Evolutionary conservation across 225 moss, liverwort and hornwort genomes (phyloP), one percentile per base, ranked within the genome.

Genomic region (Sphagnum contortum): DNA sequence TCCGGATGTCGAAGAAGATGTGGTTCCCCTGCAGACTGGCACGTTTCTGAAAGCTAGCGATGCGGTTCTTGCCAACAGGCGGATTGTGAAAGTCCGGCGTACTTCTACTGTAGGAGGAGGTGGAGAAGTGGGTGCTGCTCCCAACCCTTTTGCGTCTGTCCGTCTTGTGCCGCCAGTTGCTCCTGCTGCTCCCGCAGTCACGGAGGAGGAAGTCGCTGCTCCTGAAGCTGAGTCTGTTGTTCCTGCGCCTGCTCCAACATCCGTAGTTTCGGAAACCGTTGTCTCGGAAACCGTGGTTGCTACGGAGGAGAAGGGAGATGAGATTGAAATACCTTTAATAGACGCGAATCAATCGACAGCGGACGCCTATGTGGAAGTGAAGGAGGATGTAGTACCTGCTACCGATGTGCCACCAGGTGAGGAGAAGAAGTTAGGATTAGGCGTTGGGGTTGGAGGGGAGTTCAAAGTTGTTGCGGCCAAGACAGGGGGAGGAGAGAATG

Each of bases 31-130:
- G 53, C 76, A 73, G 44, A 80, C 75, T 50, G 89, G 80, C 52
- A 84, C 82, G 6, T 94, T 94, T 66, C 88, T 70, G 8, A 82
- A 88, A 74, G 93, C 93, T 44, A 82, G 83, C 63, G 88, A 90
- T 59, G 73, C 90, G 60, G 90, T 94, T 11, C 69, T 94, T 69
- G 93, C 93, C 6, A 81, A 74, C 60, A 84, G 93, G 65, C 84
- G 93, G 71, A 94, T 94, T 46, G 68, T 94, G 47, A 94, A 94
- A 83, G 90, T 94, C 61, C 88, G 93, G 47, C 88, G 90, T 13
- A 81, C 83, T 47, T 76, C 78, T 47, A 57, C 68, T 48, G 68
- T 72, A 59, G 55, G 48, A 14, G 63, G 75, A 8, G 50, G 70
- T 48, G 68, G 72, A 59, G 55, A 45, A 14, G 63, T 75, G 5